Evolutionary conservation across 768 basidiomycete genomes (phyloP).

Genomic region (Hebeloma cylindrosporum): DNA sequence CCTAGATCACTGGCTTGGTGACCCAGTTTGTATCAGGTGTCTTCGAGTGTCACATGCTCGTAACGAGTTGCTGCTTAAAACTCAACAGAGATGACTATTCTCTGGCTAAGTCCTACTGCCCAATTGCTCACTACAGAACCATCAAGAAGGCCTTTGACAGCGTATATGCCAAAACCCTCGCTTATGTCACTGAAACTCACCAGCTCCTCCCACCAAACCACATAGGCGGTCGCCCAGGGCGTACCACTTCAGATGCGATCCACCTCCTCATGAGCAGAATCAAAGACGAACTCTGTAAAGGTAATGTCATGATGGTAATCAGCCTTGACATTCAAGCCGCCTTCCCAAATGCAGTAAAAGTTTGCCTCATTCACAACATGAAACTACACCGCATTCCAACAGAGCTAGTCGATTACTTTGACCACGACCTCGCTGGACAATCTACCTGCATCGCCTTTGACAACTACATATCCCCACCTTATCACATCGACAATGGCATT

Average conservation of each 20-base stretch:
- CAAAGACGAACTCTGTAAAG: slow-evolving; percentile 35
- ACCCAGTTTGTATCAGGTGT: no score
- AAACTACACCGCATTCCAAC: slow-evolving; percentile 24
- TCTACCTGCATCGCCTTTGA: slow-evolving; percentile 17
- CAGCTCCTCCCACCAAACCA: slow-evolving; percentile 35
- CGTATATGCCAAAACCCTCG: slow-evolving; percentile 23
- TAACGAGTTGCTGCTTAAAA: no score
- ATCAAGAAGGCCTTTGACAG: slow-evolving; percentile 29
- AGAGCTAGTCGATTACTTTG: slow-evolving; percentile 19
- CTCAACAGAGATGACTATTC: slow-evolving; percentile 25
- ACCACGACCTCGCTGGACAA: slow-evolving; percentile 17
- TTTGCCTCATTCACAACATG: slow-evolving; percentile 33
- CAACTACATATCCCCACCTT: slow-evolving; percentile 16
- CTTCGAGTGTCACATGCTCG: no score
- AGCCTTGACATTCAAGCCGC: slow-evolving; percentile 46
- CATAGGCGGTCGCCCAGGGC: slow-evolving; percentile 39
- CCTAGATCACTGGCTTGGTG: no score
- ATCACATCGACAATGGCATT: slow-evolving; percentile 19
- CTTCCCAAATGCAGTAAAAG: slow-evolving; percentile 37
- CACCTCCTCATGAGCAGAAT: slow-evolving; percentile 32
- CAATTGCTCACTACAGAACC: slow-evolving; percentile 36
- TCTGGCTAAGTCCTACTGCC: slow-evolving; percentile 32
- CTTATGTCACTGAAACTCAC: slow-evolving; percentile 26
- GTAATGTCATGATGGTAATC: slow-evolving; percentile 34
- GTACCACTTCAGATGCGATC: slow-evolving; percentile 36